Evolutionary conservation across 2,329 filamentous ascomycete species (phyloP), one percentile per base, ranked within the genome.

Genomic region (Calonectria hawksworthii): DNA sequence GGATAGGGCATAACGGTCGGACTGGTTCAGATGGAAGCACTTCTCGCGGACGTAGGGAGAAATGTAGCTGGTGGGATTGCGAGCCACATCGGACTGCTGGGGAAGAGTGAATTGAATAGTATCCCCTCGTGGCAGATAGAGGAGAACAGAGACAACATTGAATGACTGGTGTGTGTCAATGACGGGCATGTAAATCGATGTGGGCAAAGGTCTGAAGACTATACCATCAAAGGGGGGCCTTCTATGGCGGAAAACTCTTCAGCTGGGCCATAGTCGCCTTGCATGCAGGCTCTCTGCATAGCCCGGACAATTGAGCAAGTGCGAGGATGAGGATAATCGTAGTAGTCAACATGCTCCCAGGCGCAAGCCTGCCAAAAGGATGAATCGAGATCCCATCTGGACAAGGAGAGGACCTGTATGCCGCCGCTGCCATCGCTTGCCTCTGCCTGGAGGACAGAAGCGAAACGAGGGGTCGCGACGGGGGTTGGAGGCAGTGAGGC

Each of bases 141-240:
- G 56, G 21, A 63, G 13, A 11, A 10, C 56, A 41, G 36, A 26
- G 56, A 63, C 34, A n/a, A 21, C 56, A 28, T 63, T 38, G 23
- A 28, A 41, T 21, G 56, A 63, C 56, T 63, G 56, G 23, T 1
- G 34, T 11, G 23, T 63, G 56, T 63, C 41, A 63, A 63, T 41
- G 34, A 16, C 13, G 34, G 21, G 36, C 8, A 36, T 28, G 38
- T 41, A 26, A 41, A 36, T 28, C 26, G 36, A 9, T 11, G 4
- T 2, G 6, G 18, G 56, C 26, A 41, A 21, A 21, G 4, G 26
- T 18, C 26, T 21, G 4, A 41, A 63, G 34, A 41, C 56, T 38
- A 63, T 63, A 63, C 56, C 56, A 63, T 63, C n/a, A 63, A n/a
- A 63, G 56, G 56, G 34, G 34, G 56, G 23, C n/a, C 14, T 41